Base-by-base conservation (phyloP, 2,329 filamentous ascomycete genomes). In the Cryphonectria parasitica region DNA sequence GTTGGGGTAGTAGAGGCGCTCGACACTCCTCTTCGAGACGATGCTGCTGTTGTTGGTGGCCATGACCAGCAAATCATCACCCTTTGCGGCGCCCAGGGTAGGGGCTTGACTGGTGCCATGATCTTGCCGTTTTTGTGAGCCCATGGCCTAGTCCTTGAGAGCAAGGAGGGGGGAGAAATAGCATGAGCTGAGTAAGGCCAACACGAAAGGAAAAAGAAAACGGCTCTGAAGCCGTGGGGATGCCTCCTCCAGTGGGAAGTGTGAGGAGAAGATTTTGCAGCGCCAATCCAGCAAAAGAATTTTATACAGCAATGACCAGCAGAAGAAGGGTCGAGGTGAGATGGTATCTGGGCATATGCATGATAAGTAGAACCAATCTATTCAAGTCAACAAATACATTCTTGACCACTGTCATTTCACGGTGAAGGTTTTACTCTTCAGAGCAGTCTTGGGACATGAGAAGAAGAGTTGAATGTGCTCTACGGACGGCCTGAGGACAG, bases 11-110 rank as follows among this genome's bases (percentile, higher is more conserved):
- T 98, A 98, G 19, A 97, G 84, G 75, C 91, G 91, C 78, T 97
- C 94, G n/a, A 98, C 95, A 76, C 94, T 96, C 75, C 94, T 86
- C 79, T 98, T 98, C 19, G 94, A 97, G 22, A 95, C 91, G 75
- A 97, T 97, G 77, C 93, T 97, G 80, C 92, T 95, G 78, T 90
- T 95, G 79, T 97, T 43, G 22, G 52, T 67, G 63, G 60, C 36
- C 19, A 60, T 64, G 66, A 80, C 86, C 36, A 67, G 56, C 39
- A 67, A 22, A 49, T 67, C 66, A n/a, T 78, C 72, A 49, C 73
- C 58, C 63, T 75, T 78, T 4, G 74, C 62, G 25, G 64, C 36
- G 25, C 70, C 69, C 28, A 34, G 56, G 15, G 28, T 56, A n/a
- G 39, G 17, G 36, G 25, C 64, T 28, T 36, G 56, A 2, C 25